phyloP scores from a whole-genome alignment of 108 stramenopile genomes.

The Nitzschia sp. region DNA sequence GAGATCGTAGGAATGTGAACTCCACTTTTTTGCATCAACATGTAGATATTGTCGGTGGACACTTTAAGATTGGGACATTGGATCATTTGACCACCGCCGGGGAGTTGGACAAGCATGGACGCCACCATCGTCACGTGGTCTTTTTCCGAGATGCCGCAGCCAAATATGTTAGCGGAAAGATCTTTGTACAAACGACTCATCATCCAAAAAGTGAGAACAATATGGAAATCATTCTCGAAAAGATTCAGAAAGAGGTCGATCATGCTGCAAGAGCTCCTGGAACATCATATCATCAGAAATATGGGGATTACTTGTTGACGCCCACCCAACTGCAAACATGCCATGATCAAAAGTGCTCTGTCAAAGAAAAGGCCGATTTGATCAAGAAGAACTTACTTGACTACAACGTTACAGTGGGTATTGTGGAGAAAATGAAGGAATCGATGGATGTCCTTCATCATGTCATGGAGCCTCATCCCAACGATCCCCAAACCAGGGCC shows the following conservation, averaged over 20 bases:
- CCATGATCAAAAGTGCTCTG: not conserved
- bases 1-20: not conserved
- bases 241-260: constrained; percentile 2
- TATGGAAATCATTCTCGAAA: not conserved
- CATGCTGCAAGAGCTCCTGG: constrained; percentile 1
- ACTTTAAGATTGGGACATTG: constrained; percentile 40
- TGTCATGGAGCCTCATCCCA: constrained; percentile 17
- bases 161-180: constrained; percentile 44
- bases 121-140: constrained; percentile 27
- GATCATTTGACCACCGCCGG: constrained; percentile 11
- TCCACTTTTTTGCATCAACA: constrained; percentile 22
- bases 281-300: constrained; percentile 32
- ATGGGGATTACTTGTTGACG: constrained; percentile 46
- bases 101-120: no score
- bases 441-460: constrained; percentile 47
- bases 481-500: not conserved
- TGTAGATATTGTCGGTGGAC: constrained; percentile 50
- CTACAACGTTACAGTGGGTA: constrained; percentile 53
- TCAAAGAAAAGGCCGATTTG: constrained; percentile 20
- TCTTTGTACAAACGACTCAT: constrained; percentile 29
- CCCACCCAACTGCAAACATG: constrained; percentile 27
- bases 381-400: constrained; percentile 42
- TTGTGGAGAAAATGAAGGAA: constrained; percentile 51
- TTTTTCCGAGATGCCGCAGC: constrained; percentile 52
- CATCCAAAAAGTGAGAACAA: not conserved